phyloP scores from a whole-genome alignment of 805 yeast genomes.

The Kazachstania bromeliacearum region DNA sequence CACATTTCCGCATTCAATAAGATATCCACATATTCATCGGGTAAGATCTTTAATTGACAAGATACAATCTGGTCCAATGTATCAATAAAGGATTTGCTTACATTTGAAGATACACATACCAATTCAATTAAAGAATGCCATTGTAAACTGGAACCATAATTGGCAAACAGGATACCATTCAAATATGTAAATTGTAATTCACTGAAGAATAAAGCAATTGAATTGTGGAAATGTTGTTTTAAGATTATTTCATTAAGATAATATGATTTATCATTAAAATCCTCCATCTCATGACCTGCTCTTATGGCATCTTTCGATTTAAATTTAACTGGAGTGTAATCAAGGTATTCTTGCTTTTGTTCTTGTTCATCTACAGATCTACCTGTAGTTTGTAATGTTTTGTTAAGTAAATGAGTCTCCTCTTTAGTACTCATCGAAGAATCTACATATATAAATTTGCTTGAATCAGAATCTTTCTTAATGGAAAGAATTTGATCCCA shows the following conservation, averaged over 20 bases:
- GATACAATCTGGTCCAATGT: conserved; percentile 14
- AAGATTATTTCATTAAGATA: conserved; percentile 35
- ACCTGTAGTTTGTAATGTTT: conserved; percentile 5
- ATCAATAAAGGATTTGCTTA: conserved; percentile 1
- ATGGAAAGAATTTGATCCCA: conserved; percentile 10
- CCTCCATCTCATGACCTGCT: conserved; percentile 36
- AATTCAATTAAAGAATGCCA: conserved; percentile 49
- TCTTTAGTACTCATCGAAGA: conserved; percentile 24
- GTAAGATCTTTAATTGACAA: conserved; percentile 16
- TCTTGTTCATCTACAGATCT: neutral
- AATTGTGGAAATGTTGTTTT: conserved; percentile 14
- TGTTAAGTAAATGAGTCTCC: conserved; percentile 14
- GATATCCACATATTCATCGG: conserved; percentile 17
- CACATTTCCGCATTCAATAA: conserved; percentile 18
- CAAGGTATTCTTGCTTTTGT: conserved; percentile 3
- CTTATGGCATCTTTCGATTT: conserved; percentile 26
- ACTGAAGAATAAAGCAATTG: conserved; percentile 32
- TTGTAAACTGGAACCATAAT: conserved; percentile 53
- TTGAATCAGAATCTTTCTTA: neutral
- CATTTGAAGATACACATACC: conserved; percentile 12
- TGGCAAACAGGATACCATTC: conserved; percentile 45
- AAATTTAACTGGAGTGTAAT: conserved; percentile 21
- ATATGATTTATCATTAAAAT: conserved; percentile 55
- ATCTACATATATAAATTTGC: conserved; percentile 16
- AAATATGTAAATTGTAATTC: conserved; percentile 48